phyloP scores from a whole-genome alignment of 495 filamentous ascomycete species.

The Beverwykella pulmonaria region DNA sequence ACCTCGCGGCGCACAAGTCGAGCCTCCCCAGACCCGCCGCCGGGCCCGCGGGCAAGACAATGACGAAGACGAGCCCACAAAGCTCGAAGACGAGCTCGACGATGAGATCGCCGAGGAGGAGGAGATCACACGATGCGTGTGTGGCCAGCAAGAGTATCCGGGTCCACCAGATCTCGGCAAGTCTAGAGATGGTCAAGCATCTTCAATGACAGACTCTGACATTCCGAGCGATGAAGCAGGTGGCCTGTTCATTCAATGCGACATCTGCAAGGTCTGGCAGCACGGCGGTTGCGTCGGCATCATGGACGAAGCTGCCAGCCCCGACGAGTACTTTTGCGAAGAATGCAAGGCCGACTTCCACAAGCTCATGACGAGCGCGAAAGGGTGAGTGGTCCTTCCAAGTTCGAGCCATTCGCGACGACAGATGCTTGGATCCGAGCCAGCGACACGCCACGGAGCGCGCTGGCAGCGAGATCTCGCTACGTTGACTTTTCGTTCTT shows the following conservation, averaged over 20 bases:
- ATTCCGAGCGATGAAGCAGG: slow-evolving; percentile 81
- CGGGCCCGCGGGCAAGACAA: slow-evolving; percentile 68
- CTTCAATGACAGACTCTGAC: slow-evolving; percentile 51
- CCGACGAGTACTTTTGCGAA: slow-evolving; percentile 98
- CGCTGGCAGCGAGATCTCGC: not conserved
- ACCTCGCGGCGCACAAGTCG: slow-evolving; percentile 57
- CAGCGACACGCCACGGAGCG: not conserved
- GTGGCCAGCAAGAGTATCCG: slow-evolving; percentile 91
- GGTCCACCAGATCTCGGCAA: slow-evolving; percentile 69
- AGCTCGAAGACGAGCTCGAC: slow-evolving; percentile 57
- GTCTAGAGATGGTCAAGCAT: slow-evolving; percentile 36
- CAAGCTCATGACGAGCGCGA: slow-evolving; percentile 72
- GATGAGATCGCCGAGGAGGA: slow-evolving; percentile 75
- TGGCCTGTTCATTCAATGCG: slow-evolving; percentile 97
- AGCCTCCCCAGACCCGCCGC: slow-evolving; percentile 71
- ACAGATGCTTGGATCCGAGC: not conserved
- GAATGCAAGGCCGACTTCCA: slow-evolving; percentile 90
- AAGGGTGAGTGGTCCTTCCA: slow-evolving; percentile 71
- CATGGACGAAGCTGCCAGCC: slow-evolving; percentile 85
- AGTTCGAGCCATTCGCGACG: not conserved
- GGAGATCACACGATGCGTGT: slow-evolving; percentile 91
- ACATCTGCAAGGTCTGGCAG: slow-evolving; percentile 97
- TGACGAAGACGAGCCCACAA: slow-evolving; percentile 58
- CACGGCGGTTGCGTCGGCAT: slow-evolving; percentile 98
- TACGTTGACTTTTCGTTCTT: not conserved